phyloP scores from a whole-genome alignment of 306 rosid species.

The Crataegus laevigata region DNA sequence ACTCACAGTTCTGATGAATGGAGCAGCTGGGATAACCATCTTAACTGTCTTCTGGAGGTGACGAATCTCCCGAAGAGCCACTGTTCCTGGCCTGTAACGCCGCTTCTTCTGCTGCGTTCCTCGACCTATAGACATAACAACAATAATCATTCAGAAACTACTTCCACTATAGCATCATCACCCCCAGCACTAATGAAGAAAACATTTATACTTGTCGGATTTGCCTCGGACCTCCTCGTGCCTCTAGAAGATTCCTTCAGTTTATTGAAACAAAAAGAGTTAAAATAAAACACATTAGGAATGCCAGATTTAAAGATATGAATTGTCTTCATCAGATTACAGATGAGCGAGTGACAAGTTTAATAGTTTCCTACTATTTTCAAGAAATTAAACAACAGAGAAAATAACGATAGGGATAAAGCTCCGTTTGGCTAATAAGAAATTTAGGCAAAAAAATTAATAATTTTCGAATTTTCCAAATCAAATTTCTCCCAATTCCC shows the following conservation, averaged over 20 bases:
- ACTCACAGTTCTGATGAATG: slow-evolving; percentile 44
- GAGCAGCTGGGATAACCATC: slow-evolving; percentile 57
- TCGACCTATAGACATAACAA: slow-evolving; percentile 22
- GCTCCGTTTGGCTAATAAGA: neutral
- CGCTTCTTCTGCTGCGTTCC: slow-evolving; percentile 21
- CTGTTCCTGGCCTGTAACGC: slow-evolving; percentile 50
- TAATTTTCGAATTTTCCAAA: neutral
- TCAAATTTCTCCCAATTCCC: neutral
- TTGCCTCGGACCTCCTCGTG: neutral
- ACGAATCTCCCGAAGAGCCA: slow-evolving; percentile 74
- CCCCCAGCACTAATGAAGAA: neutral
- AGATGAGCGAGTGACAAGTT: neutral
- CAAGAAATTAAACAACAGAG: neutral
- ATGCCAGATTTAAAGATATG: neutral
- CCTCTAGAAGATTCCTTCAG: slow-evolving; percentile 20
- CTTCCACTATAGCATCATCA: neutral
- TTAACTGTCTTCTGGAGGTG: slow-evolving; percentile 35
- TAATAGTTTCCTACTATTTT: no score
- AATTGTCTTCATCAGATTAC: neutral
- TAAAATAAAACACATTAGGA: neutral
- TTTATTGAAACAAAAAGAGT: neutral
- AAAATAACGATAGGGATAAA: no score
- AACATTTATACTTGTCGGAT: slow-evolving; percentile 20
- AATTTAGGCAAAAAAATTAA: neutral
- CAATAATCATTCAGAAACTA: neutral